These are phyloP conservation scores for Blastocystis sp. DNA, from an alignment of 352 stramenopile genomes.

Conservation along the genomic window DNA sequence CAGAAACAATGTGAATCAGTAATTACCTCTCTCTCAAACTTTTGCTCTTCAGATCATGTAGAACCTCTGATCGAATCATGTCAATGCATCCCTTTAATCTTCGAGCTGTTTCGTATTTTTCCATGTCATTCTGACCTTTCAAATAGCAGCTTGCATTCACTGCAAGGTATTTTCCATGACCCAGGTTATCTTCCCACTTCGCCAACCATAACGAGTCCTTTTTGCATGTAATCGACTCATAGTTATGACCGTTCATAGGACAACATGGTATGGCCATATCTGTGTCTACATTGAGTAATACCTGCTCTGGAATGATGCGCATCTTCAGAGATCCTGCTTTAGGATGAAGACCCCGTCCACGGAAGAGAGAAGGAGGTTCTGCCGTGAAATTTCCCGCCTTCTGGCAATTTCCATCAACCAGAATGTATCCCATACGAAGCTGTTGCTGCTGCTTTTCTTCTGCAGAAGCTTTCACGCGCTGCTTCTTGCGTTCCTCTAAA, in stretches of 20 bases:
- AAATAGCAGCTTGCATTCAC: constrained; percentile 92
- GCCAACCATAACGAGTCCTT: constrained; percentile 79
- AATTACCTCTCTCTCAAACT: constrained; percentile 69
- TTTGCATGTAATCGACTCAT: constrained; percentile 91
- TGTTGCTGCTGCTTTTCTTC: constrained; percentile 79
- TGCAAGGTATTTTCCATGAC: constrained; percentile 78
- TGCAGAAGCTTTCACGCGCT: constrained; percentile 71
- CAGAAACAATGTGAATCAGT: constrained; percentile 75
- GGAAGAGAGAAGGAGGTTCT: constrained; percentile 94
- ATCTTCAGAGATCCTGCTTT: constrained; percentile 96
- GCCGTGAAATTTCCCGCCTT: constrained; percentile 92
- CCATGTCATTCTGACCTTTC: constrained; percentile 95
- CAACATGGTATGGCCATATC: constrained; percentile 81
- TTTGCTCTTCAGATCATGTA: constrained; percentile 70
- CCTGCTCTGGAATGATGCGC: constrained; percentile 78
- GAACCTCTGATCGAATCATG: constrained; percentile 84
- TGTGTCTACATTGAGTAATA: constrained; percentile 91
- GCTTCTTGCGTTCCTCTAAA: constrained; percentile 84
- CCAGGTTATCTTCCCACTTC: constrained; percentile 97
- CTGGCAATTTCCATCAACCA: constrained; percentile 95
- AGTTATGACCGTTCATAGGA: constrained; percentile 84
- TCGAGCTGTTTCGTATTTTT: constrained; percentile 98
- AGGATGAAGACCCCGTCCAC: constrained; percentile 92
- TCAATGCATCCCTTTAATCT: constrained; percentile 93
- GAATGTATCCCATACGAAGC: constrained; percentile 86